Base-by-base conservation (phyloP, 2,329 filamentous ascomycete species). In the Myriosclerotinia curreyana region DNA sequence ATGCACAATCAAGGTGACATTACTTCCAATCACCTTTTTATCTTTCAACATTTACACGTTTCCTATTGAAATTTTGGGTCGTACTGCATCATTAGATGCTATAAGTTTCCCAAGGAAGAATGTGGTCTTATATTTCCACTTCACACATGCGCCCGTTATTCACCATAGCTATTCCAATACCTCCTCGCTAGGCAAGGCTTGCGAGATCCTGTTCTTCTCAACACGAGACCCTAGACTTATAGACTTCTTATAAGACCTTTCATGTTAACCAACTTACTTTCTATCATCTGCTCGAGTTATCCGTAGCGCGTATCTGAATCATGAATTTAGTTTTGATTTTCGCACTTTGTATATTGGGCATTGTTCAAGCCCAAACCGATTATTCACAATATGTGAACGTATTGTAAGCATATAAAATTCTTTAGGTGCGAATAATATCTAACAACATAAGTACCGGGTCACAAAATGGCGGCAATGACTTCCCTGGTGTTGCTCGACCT, bases 381-480 rank as follows among this genome's bases (percentile, higher is more conserved):
- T 71, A 67, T 38, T 69, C 66, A 46, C 67, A 70, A 68, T 69
- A 69, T 68, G 70, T 72, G 11, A 70, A 70, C 54, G 65, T 72
- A 14, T 70, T 72, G 70, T 71, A 51, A 66, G 70, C 51, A 15
- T 2, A 38, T 51, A 7, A 14, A 7, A 36, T 2, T 36, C 17
- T 9, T 49, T 38, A 38, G 42, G 11, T 28, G 4, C 5, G n/a
- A 31, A 36, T 2, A 14, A 3, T 14, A 42, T 48, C 64, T 68
- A 53, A 67, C 22, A n/a, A 15, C 15, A 15, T 31, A 56, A 70
- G 70, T 34, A 67, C 69, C 17, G 69, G 70, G 38, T 66, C 81
- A 11, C 79, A 83, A 51, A 77, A 78, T 61, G 77, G 77, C 25
- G 79, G 79, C 0, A 78, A 80, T 67, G 75, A 78, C 42, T 81